These are phyloP conservation scores for Nemania abortiva DNA, from an alignment of 2,329 filamentous ascomycete species.

Conservation along the genomic window DNA sequence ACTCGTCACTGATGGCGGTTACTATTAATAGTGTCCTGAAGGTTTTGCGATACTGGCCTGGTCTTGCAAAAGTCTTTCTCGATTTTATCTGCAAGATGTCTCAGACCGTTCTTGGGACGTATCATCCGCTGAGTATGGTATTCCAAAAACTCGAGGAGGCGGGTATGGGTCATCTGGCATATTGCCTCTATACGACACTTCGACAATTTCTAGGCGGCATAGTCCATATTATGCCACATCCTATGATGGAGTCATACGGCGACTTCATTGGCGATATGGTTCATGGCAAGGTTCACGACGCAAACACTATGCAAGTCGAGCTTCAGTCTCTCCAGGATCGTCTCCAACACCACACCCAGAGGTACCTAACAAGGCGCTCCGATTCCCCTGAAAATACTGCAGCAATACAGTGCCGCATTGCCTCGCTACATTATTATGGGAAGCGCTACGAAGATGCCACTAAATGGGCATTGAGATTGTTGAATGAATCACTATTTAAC, in stretches of 20 bases:
- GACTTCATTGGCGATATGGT: constrained; percentile 10
- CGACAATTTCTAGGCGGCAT: constrained; percentile 5
- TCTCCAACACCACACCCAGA: not conserved
- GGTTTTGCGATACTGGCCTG: not conserved
- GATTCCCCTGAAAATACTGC: not conserved
- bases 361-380: not conserved
- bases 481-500: not conserved
- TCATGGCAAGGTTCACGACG: not conserved
- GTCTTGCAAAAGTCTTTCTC: constrained; percentile 1
- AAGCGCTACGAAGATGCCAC: constrained; percentile 12
- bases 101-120: constrained; percentile 7
- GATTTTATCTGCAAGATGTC: constrained; percentile 10
- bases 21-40: not conserved
- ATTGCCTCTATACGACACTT: not conserved
- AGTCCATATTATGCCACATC: not conserved
- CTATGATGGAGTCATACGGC: constrained; percentile 5
- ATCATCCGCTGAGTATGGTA: constrained; percentile 12
- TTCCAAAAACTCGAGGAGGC: constrained; percentile 3
- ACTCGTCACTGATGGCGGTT: not conserved
- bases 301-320: not conserved
- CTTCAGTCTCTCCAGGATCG: constrained; percentile 3
- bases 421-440: constrained; percentile 12
- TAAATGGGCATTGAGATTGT: not conserved
- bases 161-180: not conserved
- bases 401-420: constrained; percentile 7